phyloP scores from a whole-genome alignment of 345 rosid species.

The Moringa oleifera region DNA sequence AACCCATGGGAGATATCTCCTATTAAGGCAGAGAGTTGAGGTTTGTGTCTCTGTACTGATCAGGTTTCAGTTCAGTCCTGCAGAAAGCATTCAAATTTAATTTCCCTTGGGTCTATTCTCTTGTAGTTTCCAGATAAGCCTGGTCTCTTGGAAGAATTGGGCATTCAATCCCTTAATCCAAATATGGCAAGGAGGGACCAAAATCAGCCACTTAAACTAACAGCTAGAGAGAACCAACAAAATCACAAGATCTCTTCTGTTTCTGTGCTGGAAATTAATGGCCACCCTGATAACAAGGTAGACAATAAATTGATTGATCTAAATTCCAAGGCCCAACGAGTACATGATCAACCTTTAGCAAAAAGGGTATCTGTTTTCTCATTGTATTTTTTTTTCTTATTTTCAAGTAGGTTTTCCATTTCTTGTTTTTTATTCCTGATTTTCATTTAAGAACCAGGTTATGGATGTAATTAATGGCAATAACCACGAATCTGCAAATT shows the following conservation, averaged over 20 bases:
- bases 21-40: slow-evolving; percentile 77
- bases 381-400: background rate
- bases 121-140: slow-evolving; percentile 72
- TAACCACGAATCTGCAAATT: slow-evolving; percentile 46
- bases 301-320: slow-evolving; percentile 64
- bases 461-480: slow-evolving; percentile 42
- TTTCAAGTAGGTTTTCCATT: background rate
- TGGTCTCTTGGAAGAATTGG: slow-evolving; percentile 37
- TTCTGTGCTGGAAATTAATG: slow-evolving; percentile 29
- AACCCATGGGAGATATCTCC: slow-evolving; percentile 68
- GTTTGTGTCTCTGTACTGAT: slow-evolving; percentile 34
- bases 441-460: slow-evolving; percentile 44
- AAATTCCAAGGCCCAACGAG: slow-evolving; percentile 57
- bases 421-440: too few relatives aligned
- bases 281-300: slow-evolving; percentile 36
- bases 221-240: slow-evolving; percentile 37
- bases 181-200: slow-evolving; percentile 35
- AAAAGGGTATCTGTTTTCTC: slow-evolving; percentile 32
- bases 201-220: slow-evolving; percentile 25
- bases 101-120: slow-evolving; percentile 11
- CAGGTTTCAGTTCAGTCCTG: slow-evolving; percentile 8
- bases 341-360: slow-evolving; percentile 45
- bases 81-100: slow-evolving; percentile 10
- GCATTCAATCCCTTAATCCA: slow-evolving; percentile 23
- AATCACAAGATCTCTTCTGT: slow-evolving; percentile 34